These are phyloP conservation scores for Tripterygium wilfordii DNA, from an alignment of 177 flowering plant species.

Conservation along the genomic window DNA sequence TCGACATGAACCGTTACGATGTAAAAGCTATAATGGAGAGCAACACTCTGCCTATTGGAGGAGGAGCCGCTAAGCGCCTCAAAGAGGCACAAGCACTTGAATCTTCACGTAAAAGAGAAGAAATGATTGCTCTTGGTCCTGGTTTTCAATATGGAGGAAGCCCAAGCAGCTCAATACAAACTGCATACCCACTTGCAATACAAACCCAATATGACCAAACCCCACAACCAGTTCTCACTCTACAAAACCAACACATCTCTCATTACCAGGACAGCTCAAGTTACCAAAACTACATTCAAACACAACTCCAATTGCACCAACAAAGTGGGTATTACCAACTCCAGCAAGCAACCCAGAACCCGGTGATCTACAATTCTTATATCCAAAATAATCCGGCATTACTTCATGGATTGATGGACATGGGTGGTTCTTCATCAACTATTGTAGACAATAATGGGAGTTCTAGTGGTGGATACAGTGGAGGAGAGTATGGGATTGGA, in stretches of 20 bases:
- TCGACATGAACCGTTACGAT: constrained; percentile 84
- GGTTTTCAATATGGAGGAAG: constrained; percentile 30
- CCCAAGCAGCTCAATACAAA: constrained; percentile 21
- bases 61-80: constrained; percentile 67
- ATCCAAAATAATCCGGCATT: constrained; percentile 35
- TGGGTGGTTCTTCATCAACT: constrained; percentile 31
- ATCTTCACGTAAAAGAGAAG: constrained; percentile 57
- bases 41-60: constrained; percentile 76
- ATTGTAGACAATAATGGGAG: constrained; percentile 34
- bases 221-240: constrained; percentile 42
- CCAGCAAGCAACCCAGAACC: constrained; percentile 20
- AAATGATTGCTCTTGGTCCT: constrained; percentile 44
- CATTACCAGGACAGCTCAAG: constrained; percentile 33
- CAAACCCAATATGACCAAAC: constrained; percentile 25
- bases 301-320: constrained; percentile 48
- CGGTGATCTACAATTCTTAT: constrained; percentile 33
- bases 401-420: constrained; percentile 41
- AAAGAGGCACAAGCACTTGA: constrained; percentile 71
- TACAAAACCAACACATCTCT: constrained; percentile 37
- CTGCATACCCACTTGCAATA: constrained; percentile 40
- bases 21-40: constrained; percentile 83
- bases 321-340: constrained; percentile 6
- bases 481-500: constrained; percentile 32
- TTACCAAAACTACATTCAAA: constrained; percentile 32
- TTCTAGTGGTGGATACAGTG: constrained; percentile 29